Conservation (phyloP, 768 basidiomycete genomes). For the Pholiota molesta region DNA sequence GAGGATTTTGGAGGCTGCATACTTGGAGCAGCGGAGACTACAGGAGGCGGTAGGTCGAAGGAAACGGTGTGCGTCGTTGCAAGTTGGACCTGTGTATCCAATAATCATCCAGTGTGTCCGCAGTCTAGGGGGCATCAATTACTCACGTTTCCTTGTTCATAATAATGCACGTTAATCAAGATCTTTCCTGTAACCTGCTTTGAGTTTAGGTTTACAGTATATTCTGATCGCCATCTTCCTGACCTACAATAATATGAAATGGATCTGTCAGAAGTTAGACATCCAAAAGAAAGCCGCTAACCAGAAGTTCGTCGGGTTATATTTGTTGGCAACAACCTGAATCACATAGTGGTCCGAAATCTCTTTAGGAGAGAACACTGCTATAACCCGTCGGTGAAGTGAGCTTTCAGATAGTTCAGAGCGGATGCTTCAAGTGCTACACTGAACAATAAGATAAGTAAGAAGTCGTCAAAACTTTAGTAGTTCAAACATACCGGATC, state of each 20-base stretch:
- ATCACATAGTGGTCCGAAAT: slow-evolving; percentile 57
- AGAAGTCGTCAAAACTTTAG: neutral
- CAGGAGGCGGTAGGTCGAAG: slow-evolving; percentile 62
- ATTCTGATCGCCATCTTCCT: slow-evolving; percentile 93
- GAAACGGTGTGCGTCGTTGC: slow-evolving; percentile 71
- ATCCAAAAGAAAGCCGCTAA: slow-evolving; percentile 41
- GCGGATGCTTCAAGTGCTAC: slow-evolving; percentile 71
- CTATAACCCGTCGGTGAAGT: slow-evolving; percentile 81
- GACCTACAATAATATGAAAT: slow-evolving; percentile 60
- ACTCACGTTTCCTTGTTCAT: slow-evolving; percentile 93
- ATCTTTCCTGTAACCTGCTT: slow-evolving; percentile 72
- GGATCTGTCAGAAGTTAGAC: slow-evolving; percentile 2
- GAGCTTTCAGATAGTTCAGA: slow-evolving; percentile 71
- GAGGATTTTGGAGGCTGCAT: slow-evolving; percentile 70
- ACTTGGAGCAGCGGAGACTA: slow-evolving; percentile 52
- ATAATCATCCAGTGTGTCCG: neutral
- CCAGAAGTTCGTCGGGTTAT: slow-evolving; percentile 95
- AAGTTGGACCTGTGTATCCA: slow-evolving; percentile 77
- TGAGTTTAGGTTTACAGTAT: slow-evolving; percentile 68
- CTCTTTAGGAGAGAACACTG: slow-evolving; percentile 64
- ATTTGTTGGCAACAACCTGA: slow-evolving; percentile 94
- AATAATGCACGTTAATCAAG: slow-evolving; percentile 90
- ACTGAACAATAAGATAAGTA: slow-evolving; percentile 39
- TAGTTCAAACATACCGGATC: slow-evolving; percentile 58
- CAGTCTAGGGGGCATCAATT: neutral